phyloP scores from a whole-genome alignment of 306 rosid genomes.

The Arachis stenosperma region DNA sequence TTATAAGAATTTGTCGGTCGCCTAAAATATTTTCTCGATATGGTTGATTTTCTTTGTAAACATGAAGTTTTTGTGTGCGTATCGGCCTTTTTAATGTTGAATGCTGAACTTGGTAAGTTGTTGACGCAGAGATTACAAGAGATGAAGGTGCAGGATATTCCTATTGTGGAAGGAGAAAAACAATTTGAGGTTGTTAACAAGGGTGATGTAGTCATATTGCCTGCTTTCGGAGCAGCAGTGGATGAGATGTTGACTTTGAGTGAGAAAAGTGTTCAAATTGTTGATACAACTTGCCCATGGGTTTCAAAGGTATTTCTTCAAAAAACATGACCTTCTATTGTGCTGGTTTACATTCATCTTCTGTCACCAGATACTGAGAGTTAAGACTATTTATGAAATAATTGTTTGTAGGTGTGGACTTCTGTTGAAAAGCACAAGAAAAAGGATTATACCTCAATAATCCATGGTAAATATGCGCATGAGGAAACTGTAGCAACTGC shows the following conservation, averaged over 20 bases:
- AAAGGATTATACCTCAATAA: slow-evolving; percentile 86
- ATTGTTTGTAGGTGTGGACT: slow-evolving; percentile 82
- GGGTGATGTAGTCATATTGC: slow-evolving; percentile 94
- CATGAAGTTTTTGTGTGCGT: not conserved
- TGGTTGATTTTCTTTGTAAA: slow-evolving; percentile 1
- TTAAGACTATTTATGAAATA: slow-evolving; percentile 21
- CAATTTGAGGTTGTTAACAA: slow-evolving; percentile 78
- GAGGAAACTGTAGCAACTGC: slow-evolving; percentile 98
- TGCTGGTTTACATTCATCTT: not conserved
- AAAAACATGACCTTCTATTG: slow-evolving; percentile 7
- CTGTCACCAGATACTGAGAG: slow-evolving; percentile 35
- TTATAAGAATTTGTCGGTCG: not conserved
- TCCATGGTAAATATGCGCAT: slow-evolving; percentile 91
- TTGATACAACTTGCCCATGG: slow-evolving; percentile 99
- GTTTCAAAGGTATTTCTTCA: slow-evolving; percentile 76
- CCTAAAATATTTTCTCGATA: slow-evolving; percentile 8
- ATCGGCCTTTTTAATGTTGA: slow-evolving; percentile 1
- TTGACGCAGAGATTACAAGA: slow-evolving; percentile 76
- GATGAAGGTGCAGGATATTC: slow-evolving; percentile 78
- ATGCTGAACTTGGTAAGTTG: slow-evolving; percentile 19
- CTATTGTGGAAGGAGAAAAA: slow-evolving; percentile 66
- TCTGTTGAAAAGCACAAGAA: slow-evolving; percentile 91
- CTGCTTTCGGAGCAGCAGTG: slow-evolving; percentile 97
- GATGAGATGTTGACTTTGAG: slow-evolving; percentile 91
- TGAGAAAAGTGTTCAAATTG: slow-evolving; percentile 81